Evolutionary conservation across 2,329 filamentous ascomycete genomes (phyloP).

Genomic region (Paraconiothyrium sp.): DNA sequence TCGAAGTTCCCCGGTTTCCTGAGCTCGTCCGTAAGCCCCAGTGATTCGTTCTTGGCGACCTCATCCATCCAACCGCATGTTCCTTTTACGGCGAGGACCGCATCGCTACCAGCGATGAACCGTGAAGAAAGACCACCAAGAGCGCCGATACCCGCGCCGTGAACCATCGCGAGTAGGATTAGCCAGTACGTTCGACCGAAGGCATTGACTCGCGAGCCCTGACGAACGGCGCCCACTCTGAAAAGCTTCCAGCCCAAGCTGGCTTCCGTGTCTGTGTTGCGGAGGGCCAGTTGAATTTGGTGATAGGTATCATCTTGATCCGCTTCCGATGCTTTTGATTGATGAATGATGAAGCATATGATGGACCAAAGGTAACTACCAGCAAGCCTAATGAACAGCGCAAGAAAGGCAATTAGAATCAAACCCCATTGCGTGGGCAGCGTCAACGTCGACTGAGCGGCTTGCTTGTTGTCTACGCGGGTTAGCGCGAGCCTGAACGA

Average conservation of each 20-base stretch:
- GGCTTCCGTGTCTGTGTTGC: conserved; percentile 22
- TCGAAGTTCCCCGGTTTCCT: conserved; percentile 10
- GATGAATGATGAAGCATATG: conserved; percentile 22
- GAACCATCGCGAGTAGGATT: conserved; percentile 16
- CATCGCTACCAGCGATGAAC: conserved; percentile 17
- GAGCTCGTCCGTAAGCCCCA: not conserved
- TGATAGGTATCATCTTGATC: conserved; percentile 25
- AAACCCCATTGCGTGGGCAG: conserved; percentile 19
- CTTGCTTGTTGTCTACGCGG: conserved; percentile 6
- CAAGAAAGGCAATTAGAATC: conserved; percentile 14
- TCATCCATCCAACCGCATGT: conserved; percentile 22
- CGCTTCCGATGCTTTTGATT: conserved; percentile 17
- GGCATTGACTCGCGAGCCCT: conserved; percentile 16
- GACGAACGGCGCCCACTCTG: conserved; percentile 20
- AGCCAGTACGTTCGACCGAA: conserved; percentile 16
- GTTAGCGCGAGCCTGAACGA: conserved; percentile 4
- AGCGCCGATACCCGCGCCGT: conserved; percentile 15
- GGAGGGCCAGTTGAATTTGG: conserved; percentile 24
- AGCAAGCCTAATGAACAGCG: conserved; percentile 16
- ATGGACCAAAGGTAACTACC: conserved; percentile 14
- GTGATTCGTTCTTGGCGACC: not conserved
- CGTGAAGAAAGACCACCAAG: conserved; percentile 18
- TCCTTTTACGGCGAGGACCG: conserved; percentile 9
- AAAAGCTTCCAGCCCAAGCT: conserved; percentile 18
- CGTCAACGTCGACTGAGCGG: conserved; percentile 17